Evolutionary conservation across 2,329 filamentous ascomycete species (phyloP).

Genomic region (Malbranchea cinnamomea): DNA sequence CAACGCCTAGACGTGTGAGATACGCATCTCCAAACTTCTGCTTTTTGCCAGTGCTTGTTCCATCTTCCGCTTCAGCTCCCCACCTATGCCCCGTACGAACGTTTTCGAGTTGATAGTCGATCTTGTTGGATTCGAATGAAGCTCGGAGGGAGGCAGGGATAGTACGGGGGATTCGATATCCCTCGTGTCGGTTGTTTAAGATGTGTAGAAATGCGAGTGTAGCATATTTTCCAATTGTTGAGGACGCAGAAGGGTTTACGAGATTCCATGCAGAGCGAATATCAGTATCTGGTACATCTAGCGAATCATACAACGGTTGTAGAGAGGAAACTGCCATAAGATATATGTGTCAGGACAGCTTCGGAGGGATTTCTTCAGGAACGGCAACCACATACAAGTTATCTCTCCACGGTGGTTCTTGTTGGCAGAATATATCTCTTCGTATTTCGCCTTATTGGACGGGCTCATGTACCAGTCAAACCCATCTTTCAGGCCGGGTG

Average conservation of each 20-base stretch:
- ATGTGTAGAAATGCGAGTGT: slow-evolving; percentile 91
- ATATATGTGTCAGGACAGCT: slow-evolving; percentile 6
- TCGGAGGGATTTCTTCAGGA: too few relatives aligned
- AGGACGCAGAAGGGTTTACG: slow-evolving; percentile 74
- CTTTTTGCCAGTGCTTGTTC: slow-evolving; percentile 74
- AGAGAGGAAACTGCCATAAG: slow-evolving; percentile 51
- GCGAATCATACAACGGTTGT: slow-evolving; percentile 62
- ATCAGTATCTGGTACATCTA: slow-evolving; percentile 57
- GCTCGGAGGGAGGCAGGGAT: slow-evolving; percentile 83
- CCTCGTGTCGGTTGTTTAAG: slow-evolving; percentile 88
- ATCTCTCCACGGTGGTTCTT: slow-evolving; percentile 75
- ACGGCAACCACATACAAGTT: slow-evolving; percentile 42
- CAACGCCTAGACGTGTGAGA: slow-evolving; percentile 69
- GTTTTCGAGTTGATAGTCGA: slow-evolving; percentile 86
- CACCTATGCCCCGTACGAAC: slow-evolving; percentile 57
- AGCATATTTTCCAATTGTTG: slow-evolving; percentile 86
- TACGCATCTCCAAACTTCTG: slow-evolving; percentile 97
- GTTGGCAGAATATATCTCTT: slow-evolving; percentile 91
- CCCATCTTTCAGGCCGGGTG: slow-evolving; percentile 75
- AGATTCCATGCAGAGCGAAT: slow-evolving; percentile 92
- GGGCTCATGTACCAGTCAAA: slow-evolving; percentile 99
- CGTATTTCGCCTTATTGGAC: slow-evolving; percentile 79
- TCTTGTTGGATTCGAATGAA: slow-evolving; percentile 88
- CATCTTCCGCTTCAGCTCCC: slow-evolving; percentile 46
- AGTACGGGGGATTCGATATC: slow-evolving; percentile 79